phyloP scores from a whole-genome alignment of 805 yeast genomes.

The Zygotorulaspora florentina region DNA sequence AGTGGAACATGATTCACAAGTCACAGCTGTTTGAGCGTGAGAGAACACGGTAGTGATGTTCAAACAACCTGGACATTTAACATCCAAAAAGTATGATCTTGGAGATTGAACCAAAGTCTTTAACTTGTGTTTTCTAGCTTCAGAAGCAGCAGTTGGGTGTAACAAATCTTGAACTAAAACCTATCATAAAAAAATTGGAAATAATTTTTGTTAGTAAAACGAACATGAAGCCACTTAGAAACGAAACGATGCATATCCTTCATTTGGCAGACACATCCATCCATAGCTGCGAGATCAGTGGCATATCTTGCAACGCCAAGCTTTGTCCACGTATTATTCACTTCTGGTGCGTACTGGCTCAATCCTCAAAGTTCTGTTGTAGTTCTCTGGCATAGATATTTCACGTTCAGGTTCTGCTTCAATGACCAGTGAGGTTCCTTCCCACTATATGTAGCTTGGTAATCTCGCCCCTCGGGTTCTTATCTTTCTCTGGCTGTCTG shows the following conservation, averaged over 20 bases:
- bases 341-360: too few relatives aligned
- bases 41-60: conserved; percentile 99
- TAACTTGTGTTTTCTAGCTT: conserved; percentile 94
- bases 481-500: too few relatives aligned
- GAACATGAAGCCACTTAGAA: neutral
- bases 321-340: too few relatives aligned
- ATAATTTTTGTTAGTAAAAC: conserved; percentile 24
- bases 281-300: too few relatives aligned
- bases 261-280: too few relatives aligned
- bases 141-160: conserved; percentile 96
- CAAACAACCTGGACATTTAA: conserved; percentile 99
- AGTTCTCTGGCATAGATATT: too few relatives aligned
- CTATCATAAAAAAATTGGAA: conserved; percentile 36
- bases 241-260: neutral
- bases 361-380: too few relatives aligned
- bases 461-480: too few relatives aligned
- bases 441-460: too few relatives aligned
- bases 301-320: too few relatives aligned
- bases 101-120: conserved; percentile 97
- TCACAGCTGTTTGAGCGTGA: conserved; percentile 99
- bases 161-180: conserved; percentile 99
- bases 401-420: too few relatives aligned
- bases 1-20: conserved; percentile 98
- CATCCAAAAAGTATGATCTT: conserved; percentile 99
- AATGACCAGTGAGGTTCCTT: too few relatives aligned